Evolutionary conservation across 2,329 filamentous ascomycete species (phyloP).

Genomic region (Dothistroma septosporum): DNA sequence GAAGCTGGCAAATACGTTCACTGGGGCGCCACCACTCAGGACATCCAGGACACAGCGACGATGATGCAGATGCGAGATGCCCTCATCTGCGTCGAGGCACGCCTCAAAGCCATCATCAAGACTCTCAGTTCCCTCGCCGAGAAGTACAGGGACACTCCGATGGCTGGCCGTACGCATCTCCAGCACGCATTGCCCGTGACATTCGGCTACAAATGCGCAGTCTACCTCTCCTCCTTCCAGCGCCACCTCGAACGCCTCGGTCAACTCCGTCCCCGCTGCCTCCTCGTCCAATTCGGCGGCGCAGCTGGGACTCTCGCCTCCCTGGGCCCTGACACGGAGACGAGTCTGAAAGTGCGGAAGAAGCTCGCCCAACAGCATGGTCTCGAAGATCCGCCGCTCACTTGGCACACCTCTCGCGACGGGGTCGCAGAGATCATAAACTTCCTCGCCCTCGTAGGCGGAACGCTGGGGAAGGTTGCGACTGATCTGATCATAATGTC

Average conservation of each 20-base stretch:
- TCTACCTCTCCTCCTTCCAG: constrained; percentile 30
- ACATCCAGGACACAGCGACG: constrained; percentile 31
- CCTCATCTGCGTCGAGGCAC: constrained; percentile 18
- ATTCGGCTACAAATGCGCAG: constrained; percentile 34
- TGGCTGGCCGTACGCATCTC: constrained; percentile 32
- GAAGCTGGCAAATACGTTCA: constrained; percentile 29
- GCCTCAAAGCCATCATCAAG: constrained; percentile 14
- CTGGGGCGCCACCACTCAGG: constrained; percentile 34
- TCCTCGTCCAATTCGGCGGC: constrained; percentile 32
- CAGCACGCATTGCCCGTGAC: constrained; percentile 34
- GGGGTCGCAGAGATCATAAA: constrained; percentile 28
- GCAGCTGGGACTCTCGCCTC: constrained; percentile 34
- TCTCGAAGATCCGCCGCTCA: constrained; percentile 27
- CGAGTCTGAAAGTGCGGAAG: constrained; percentile 23
- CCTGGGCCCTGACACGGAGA: constrained; percentile 11
- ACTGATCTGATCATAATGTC: constrained; percentile 32
- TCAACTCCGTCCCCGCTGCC: constrained; percentile 25
- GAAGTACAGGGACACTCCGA: constrained; percentile 25
- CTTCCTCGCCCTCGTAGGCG: constrained; percentile 28
- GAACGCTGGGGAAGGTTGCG: constrained; percentile 30
- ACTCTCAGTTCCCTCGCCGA: constrained; percentile 16
- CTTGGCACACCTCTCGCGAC: constrained; percentile 35
- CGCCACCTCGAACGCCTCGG: constrained; percentile 28
- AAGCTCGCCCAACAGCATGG: constrained; percentile 25
- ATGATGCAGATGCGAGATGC: constrained; percentile 29